A percentile compares a stretch with the other conserved stretches of the same genome.
phyloP scores from a whole-genome alignment of 108 stramenopile species.

The Pseudonitzschia multistriata region DNA sequence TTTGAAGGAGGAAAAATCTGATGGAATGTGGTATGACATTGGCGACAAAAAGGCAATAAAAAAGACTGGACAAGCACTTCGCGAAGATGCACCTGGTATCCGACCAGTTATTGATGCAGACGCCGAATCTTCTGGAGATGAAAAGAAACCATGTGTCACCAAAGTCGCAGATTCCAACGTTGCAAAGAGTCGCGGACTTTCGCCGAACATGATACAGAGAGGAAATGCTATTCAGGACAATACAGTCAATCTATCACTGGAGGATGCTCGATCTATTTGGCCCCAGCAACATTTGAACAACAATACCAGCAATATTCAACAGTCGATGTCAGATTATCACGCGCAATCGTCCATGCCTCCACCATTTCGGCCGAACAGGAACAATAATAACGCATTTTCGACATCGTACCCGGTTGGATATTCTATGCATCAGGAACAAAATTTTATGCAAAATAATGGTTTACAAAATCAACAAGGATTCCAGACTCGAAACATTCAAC shows the following conservation, averaged over 20 bases:
- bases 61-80: conserved; percentile 82
- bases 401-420: too few species aligned
- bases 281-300: background rate
- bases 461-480: conserved; percentile 2
- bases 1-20: conserved; percentile 71
- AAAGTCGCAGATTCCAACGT: background rate
- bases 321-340: too few species aligned
- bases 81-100: conserved; percentile 81
- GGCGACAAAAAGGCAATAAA: conserved; percentile 84
- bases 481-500: conserved; percentile 16
- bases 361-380: background rate
- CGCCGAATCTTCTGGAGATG: conserved; percentile 31
- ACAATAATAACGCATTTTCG: too few species aligned
- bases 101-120: conserved; percentile 48
- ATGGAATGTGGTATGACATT: conserved; percentile 79
- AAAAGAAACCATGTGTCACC: conserved; percentile 4
- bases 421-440: too few species aligned
- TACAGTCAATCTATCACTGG: background rate
- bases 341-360: conserved; percentile 25
- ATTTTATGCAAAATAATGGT: background rate
- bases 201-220: background rate
- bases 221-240: background rate
- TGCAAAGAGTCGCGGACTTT: background rate
- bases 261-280: background rate
- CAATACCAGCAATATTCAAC: too few species aligned